Evolutionary conservation across 2,329 filamentous ascomycete genomes (phyloP).

Genomic region (Penicillium carneum): DNA sequence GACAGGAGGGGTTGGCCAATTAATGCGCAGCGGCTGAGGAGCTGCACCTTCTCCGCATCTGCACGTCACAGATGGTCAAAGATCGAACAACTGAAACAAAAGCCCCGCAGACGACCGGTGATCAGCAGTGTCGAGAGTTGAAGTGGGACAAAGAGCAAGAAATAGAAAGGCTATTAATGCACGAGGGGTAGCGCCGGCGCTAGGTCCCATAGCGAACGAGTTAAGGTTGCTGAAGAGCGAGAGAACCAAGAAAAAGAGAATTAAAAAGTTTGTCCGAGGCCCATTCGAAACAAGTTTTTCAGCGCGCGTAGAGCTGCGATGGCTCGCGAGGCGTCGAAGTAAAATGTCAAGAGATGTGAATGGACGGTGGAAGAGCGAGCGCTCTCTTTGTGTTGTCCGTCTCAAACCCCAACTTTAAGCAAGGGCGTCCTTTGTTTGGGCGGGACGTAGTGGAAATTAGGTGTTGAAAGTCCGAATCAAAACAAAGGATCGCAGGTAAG

Average conservation of each 20-base stretch:
- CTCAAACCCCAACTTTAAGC: neutral
- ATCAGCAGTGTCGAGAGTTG: conserved; percentile 11
- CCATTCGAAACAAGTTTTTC: conserved; percentile 7
- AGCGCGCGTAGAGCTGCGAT: neutral
- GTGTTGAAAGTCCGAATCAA: conserved; percentile 26
- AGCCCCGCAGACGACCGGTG: conserved; percentile 12
- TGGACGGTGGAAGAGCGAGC: neutral
- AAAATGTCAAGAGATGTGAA: conserved; percentile 9
- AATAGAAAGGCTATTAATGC: conserved; percentile 31
- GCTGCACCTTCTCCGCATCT: conserved; percentile 31
- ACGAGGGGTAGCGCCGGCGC: conserved; percentile 31
- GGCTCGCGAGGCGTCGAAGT: neutral
- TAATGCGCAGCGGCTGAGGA: conserved; percentile 14
- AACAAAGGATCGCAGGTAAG: conserved; percentile 33
- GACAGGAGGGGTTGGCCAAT: conserved; percentile 25
- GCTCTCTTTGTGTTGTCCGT: conserved; percentile 13
- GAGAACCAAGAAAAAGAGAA: conserved; percentile 3
- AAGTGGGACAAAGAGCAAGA: conserved; percentile 23
- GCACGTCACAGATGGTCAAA: conserved; percentile 23
- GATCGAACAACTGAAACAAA: conserved; percentile 15
- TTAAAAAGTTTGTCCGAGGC: conserved; percentile 3
- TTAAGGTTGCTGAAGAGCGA: conserved; percentile 19
- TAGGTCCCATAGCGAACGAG: conserved; percentile 18
- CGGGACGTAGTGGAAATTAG: conserved; percentile 20
- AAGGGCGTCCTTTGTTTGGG: conserved; percentile 7